Evolutionary conservation across 179 eudicot species (phyloP).

Genomic region (Beta corolliflora): DNA sequence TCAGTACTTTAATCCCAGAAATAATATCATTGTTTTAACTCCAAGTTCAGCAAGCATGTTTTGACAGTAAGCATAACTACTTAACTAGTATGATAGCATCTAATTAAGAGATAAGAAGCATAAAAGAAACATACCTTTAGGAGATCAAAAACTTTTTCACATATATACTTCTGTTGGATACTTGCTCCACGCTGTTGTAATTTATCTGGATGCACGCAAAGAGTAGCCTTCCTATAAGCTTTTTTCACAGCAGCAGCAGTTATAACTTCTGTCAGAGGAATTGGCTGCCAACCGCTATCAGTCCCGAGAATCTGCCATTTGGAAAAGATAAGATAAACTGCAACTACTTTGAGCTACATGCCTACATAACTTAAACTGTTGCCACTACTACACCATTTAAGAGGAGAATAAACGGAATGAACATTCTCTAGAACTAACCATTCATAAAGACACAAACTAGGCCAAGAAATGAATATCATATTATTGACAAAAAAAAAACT

Average conservation of each 20-base stretch:
- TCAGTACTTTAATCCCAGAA: neutral
- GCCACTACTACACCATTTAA: neutral
- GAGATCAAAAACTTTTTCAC: slow-evolving; percentile 98
- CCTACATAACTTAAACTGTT: neutral
- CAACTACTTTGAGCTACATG: neutral
- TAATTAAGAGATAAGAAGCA: neutral
- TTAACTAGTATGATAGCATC: neutral
- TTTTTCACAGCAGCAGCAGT: slow-evolving; percentile 89
- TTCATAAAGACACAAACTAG: neutral
- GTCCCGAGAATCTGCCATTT: slow-evolving; percentile 86
- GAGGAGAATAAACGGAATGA: neutral
- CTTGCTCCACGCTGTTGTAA: slow-evolving; percentile 96
- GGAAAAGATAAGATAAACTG: slow-evolving; percentile 1
- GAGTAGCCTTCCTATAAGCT: slow-evolving; percentile 95
- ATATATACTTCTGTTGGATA: slow-evolving; percentile 86
- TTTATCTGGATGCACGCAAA: slow-evolving; percentile 97
- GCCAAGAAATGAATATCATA: neutral
- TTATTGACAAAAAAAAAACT: neutral
- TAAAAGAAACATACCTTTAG: slow-evolving; percentile 62
- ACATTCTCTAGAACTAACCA: neutral
- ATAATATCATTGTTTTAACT: neutral
- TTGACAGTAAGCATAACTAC: neutral
- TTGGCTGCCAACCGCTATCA: slow-evolving; percentile 92
- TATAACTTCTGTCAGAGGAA: slow-evolving; percentile 82
- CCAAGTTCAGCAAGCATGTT: neutral